Evolutionary conservation across 2,329 filamentous ascomycete species (phyloP), one percentile per base, ranked within the genome.

Genomic region (Polytolypa hystricis): DNA sequence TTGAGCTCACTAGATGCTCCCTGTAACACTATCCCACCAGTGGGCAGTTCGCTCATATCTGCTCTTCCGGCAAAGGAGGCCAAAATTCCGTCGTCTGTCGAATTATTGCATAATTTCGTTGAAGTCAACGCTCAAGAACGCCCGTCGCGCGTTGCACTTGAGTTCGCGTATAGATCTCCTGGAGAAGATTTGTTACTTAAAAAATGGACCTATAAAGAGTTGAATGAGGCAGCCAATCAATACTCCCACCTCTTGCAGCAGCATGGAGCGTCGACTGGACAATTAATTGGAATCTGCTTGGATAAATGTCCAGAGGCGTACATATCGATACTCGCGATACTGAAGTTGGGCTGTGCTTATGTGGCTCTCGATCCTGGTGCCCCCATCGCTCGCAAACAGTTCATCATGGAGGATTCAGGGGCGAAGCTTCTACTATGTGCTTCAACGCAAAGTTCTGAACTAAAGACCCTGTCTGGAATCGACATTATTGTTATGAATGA

Each of bases 301-400:
- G 77, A 85, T 38, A 93, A 93, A 53, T 87, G 80, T 42, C 79
- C 85, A 0, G 81, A 89, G 51, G 85, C 84, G 0, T 87, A 84
- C 25, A 84, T 91, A 48, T 73, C 80, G 0, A 86, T 93, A 26
- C 63, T 93, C 2, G 85, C 84, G 1, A 79, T 91, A 37, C 61
- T 93, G 20, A 93, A 93, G 54, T 75, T 81, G 4, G 85, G 85
- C 0, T 87, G 81, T 52, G 74, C 80, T 1, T 93, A 87, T 55
- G 69, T 93, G 11, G 84, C 85, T 0, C 68, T 93, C 7, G 85
- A 93, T 51, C 79, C 82, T 0, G 71, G 70, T 1, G 80, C 85
- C 0, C 85, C 85, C 0, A 62, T 66, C 3, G 70, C 79, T 7
- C 70, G 85, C n/a, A 84, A 85, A 47, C 65, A 74, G 20, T 93